Conservation (phyloP, 352 stramenopile genomes). For the Phytophthora fragariaefolia region DNA sequence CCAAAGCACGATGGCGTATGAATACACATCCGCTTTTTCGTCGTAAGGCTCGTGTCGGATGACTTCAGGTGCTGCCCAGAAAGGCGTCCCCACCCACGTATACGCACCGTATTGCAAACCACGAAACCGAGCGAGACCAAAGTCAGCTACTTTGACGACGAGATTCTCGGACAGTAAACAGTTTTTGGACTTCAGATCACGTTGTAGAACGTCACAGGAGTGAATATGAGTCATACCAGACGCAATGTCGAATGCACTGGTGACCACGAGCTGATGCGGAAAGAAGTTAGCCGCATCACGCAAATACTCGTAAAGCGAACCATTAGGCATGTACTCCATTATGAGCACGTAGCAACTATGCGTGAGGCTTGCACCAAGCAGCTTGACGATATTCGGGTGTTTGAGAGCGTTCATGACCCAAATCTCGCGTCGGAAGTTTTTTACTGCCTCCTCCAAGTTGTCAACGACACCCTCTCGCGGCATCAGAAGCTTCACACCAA, state of each 20-base stretch:
- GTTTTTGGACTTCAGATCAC: constrained; percentile 86
- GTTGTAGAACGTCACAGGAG: constrained; percentile 59
- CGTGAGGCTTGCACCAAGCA: constrained; percentile 80
- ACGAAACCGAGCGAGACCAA: constrained; percentile 70
- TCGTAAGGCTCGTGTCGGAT: constrained; percentile 81
- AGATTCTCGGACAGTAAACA: constrained; percentile 79
- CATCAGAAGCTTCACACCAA: constrained; percentile 83
- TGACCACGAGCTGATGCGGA: constrained; percentile 64
- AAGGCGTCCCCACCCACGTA: constrained; percentile 81
- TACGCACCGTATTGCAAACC: constrained; percentile 51
- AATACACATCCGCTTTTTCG: constrained; percentile 85
- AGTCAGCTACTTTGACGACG: constrained; percentile 79
- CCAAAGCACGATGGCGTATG: constrained; percentile 76
- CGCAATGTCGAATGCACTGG: constrained; percentile 68
- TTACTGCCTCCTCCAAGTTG: constrained; percentile 72
- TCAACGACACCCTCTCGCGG: constrained; percentile 73
- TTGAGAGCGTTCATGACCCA: constrained; percentile 79
- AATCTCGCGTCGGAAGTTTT: constrained; percentile 84
- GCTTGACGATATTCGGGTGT: constrained; percentile 78
- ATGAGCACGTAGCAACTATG: constrained; percentile 82
- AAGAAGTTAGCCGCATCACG: constrained; percentile 80
- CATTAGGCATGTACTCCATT: constrained; percentile 89
- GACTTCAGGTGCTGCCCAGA: constrained; percentile 80
- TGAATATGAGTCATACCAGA: constrained; percentile 74
- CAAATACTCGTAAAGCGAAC: constrained; percentile 84